A percentile compares a stretch with the other conserved stretches of the same genome.
These are phyloP conservation scores for Micromonas commoda DNA, from an alignment of 139 green algal species.

Conservation along the genomic window DNA sequence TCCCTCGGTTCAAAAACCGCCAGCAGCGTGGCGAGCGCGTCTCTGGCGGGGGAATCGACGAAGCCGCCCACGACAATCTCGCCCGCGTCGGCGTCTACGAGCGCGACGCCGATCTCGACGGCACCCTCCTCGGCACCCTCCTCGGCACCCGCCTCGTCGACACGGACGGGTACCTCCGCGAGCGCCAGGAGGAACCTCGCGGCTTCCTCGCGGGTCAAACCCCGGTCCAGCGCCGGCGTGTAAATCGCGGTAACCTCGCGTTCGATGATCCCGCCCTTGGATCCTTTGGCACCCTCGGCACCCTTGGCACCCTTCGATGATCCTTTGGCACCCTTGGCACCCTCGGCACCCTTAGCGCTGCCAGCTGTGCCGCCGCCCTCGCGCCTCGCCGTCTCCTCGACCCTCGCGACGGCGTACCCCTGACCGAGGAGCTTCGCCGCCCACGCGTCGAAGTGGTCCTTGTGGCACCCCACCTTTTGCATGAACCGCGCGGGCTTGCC, in stretches of 20 bases:
- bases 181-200: neutral
- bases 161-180: neutral
- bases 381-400: neutral
- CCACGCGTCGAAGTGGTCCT: slow-evolving; percentile 5
- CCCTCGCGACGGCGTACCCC: neutral
- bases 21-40: neutral
- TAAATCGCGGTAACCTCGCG: neutral
- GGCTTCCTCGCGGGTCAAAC: neutral
- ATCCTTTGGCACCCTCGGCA: too few relatives aligned
- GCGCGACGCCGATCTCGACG: neutral
- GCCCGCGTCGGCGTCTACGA: neutral
- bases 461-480: slow-evolving; percentile 15
- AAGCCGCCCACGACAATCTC: neutral
- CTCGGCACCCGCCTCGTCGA: neutral
- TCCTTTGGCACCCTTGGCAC: too few relatives aligned
- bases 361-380: neutral
- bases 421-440: neutral
- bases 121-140: neutral
- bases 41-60: neutral
- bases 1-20: neutral
- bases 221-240: slow-evolving; percentile 9
- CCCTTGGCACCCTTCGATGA: too few relatives aligned
- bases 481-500: neutral
- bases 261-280: neutral
- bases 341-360: too few relatives aligned